Evolutionary conservation across 1,284 basidiomycete genomes (phyloP), one percentile per base, ranked within the genome.

Genomic region (Heimioporus punctisporus): DNA sequence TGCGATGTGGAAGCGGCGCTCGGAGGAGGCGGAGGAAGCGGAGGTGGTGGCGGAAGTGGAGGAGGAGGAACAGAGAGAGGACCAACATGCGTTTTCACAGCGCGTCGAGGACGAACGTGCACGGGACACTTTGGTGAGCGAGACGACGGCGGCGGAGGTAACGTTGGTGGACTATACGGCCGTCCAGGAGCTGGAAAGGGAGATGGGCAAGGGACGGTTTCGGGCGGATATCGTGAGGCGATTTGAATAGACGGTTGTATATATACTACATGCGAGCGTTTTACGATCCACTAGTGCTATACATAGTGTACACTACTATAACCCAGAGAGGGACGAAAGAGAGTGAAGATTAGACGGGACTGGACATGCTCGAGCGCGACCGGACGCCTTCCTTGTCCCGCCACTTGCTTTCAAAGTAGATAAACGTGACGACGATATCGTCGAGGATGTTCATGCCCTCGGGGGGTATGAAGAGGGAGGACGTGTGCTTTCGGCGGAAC

Each of bases 361-460:
- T 51, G 2, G 60, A 51, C 11, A 62, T 28, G 42, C 59, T 51
- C 3, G 46, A 6, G 30, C 54, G 59, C 0, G 64, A 37, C 34
- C 19, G 14, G 34, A 19, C 34, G 34, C 34, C 8, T 37, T 72
- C 69, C 31, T 49, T 62, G n/a, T 69, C 66, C 2, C 56, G 55
- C 68, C 68, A 69, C 48, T 59, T 69, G 24, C 57, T 50, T 46
- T 67, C 64, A 31, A 73, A 72, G 46, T 73, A 74, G 21, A 72
- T 57, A 37, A 74, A 72, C 0, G 73, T 72, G 53, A 74, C 63
- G 23, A 72, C 24, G 39, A 72, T 70, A 31, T 72, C 72, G 50
- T 74, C 72, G 15, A 72, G 56, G 37, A 73, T 70, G 26, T 52
- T 57, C 6, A 55, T 46, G 15, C 66, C 73, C 25, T 69, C 64